phyloP scores from a whole-genome alignment of 176 grass and related monocot species.

The Aegilops tauschii region DNA sequence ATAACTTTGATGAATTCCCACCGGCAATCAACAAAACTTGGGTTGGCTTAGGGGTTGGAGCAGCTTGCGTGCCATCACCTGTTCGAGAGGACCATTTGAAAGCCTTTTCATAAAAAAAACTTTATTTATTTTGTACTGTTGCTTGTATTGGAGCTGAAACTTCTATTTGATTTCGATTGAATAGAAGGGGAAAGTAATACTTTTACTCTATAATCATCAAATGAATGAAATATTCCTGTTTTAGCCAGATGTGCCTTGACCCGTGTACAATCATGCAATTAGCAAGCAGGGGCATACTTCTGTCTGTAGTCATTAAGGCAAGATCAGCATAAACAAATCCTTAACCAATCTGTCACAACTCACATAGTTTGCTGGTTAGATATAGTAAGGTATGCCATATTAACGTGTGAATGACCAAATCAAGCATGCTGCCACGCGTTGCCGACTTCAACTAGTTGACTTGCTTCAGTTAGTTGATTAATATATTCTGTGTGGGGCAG shows the following conservation, averaged over 20 bases:
- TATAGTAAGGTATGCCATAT: not conserved
- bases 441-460: slow-evolving; percentile 29
- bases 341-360: not conserved
- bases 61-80: too few species aligned
- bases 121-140: too few species aligned
- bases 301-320: not conserved
- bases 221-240: not conserved
- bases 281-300: not conserved
- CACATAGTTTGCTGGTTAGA: not conserved
- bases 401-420: slow-evolving; percentile 6
- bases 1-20: too few species aligned
- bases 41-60: too few species aligned
- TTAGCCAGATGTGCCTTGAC: not conserved
- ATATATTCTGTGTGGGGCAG: not conserved
- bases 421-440: slow-evolving; percentile 17
- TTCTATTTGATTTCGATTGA: not conserved
- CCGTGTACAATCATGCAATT: not conserved
- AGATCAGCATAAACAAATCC: not conserved
- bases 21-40: too few species aligned
- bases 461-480: not conserved
- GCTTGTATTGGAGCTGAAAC: not conserved
- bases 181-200: not conserved
- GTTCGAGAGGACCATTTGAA: too few species aligned
- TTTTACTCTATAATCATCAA: not conserved
- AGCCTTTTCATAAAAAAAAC: too few species aligned